These are phyloP conservation scores for Botrytis sinoallii DNA, from an alignment of 2,329 filamentous ascomycete genomes.

Conservation along the genomic window DNA sequence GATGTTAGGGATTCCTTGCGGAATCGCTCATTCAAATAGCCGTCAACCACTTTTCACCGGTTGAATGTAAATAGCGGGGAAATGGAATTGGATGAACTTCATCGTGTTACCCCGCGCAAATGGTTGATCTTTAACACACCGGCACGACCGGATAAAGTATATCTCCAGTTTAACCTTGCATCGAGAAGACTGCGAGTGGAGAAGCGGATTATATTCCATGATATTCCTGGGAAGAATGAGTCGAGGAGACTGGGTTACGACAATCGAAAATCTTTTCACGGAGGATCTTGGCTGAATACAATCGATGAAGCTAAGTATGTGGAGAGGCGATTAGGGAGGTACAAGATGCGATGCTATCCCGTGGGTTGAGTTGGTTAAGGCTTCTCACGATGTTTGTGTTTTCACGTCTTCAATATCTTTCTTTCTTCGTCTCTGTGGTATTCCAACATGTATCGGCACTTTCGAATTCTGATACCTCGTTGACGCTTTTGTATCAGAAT, in stretches of 20 bases:
- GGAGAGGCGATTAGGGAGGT: neutral
- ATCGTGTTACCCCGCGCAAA: neutral
- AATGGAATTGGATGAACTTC: neutral
- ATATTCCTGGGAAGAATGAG: neutral
- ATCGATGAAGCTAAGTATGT: neutral
- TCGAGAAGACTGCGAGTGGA: neutral
- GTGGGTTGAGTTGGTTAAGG: neutral
- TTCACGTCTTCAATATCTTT: neutral
- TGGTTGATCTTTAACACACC: neutral
- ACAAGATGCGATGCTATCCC: conserved; percentile 1
- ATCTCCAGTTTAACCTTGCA: neutral
- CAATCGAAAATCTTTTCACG: neutral
- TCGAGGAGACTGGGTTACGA: neutral
- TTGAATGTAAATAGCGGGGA: neutral
- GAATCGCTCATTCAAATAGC: neutral
- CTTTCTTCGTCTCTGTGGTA: neutral
- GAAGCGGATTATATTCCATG: neutral
- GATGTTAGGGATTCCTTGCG: no score
- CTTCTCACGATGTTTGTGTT: conserved; percentile 3
- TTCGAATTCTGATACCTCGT: conserved; percentile 43
- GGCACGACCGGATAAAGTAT: conserved; percentile 7
- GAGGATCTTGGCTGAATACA: neutral
- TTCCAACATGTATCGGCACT: conserved; percentile 2
- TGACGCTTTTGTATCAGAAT: conserved; percentile 53
- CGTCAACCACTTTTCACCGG: neutral